These are phyloP conservation scores for Lignosus rhinocerotis DNA, from an alignment of 1,284 basidiomycete species.

Conservation along the genomic window DNA sequence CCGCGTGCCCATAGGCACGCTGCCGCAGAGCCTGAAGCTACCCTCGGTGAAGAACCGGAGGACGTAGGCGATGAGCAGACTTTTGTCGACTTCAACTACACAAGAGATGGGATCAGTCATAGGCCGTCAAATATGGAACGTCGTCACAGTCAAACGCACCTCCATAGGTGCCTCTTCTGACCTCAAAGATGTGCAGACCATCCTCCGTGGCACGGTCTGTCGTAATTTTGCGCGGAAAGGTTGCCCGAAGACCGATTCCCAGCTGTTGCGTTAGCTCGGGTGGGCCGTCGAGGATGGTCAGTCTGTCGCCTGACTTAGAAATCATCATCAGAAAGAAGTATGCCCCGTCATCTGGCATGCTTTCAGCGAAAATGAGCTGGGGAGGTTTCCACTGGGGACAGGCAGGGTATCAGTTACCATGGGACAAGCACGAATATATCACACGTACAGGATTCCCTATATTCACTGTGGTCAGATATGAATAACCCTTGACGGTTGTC, in stretches of 20 bases:
- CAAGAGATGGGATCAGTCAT: not conserved
- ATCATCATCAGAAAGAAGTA: slow-evolving; percentile 65
- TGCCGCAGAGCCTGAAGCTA: slow-evolving; percentile 49
- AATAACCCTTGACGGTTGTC: slow-evolving; percentile 39
- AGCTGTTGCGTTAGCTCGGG: slow-evolving; percentile 30
- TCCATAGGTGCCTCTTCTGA: slow-evolving; percentile 37
- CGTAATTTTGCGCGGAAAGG: slow-evolving; percentile 50
- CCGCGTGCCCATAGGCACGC: slow-evolving; percentile 43
- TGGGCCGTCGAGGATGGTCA: slow-evolving; percentile 62
- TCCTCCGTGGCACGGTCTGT: slow-evolving; percentile 50
- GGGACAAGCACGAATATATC: not conserved
- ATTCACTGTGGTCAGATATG: slow-evolving; percentile 62
- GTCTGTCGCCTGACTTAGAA: slow-evolving; percentile 52
- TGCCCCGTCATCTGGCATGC: slow-evolving; percentile 42
- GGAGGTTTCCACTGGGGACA: slow-evolving; percentile 44
- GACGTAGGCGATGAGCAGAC: slow-evolving; percentile 43
- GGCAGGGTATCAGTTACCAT: not conserved
- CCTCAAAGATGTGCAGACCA: slow-evolving; percentile 51
- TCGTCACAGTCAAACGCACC: slow-evolving; percentile 31
- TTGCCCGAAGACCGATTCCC: slow-evolving; percentile 28
- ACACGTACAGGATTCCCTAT: slow-evolving; percentile 51
- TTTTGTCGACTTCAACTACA: slow-evolving; percentile 33
- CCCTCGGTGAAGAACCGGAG: slow-evolving; percentile 41
- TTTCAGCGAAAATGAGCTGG: slow-evolving; percentile 58
- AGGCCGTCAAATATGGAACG: not conserved